Conservation (phyloP, 148 eudicot species). For the Chenopodium album region DNA sequence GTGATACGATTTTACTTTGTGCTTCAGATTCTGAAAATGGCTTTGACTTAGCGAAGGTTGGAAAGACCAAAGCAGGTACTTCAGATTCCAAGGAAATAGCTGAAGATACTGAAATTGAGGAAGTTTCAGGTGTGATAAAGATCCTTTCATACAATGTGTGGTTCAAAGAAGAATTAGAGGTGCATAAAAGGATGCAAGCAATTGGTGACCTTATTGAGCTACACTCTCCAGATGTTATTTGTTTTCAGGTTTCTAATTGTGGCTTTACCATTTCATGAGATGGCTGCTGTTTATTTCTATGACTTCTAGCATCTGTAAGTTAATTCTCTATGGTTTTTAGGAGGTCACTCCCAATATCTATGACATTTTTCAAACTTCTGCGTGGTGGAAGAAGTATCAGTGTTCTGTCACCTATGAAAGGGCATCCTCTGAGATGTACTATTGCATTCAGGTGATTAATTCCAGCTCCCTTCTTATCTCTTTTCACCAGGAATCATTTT, state of each 20-base stretch:
- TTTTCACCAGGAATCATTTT: neutral
- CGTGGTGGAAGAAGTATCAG: conserved; percentile 77
- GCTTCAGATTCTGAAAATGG: conserved; percentile 14
- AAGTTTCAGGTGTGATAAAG: conserved; percentile 42
- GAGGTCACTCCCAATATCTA: conserved; percentile 82
- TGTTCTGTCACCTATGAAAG: conserved; percentile 59
- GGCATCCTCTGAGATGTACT: conserved; percentile 50
- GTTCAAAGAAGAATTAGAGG: conserved; percentile 86
- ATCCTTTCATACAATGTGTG: conserved; percentile 87
- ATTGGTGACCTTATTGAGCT: conserved; percentile 76
- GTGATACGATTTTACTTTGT: neutral
- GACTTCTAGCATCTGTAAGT: neutral
- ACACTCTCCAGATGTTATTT: conserved; percentile 85
- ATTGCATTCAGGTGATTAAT: conserved; percentile 85
- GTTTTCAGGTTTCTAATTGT: conserved; percentile 67
- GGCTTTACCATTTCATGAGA: neutral
- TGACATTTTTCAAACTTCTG: conserved; percentile 51
- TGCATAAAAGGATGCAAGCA: conserved; percentile 77
- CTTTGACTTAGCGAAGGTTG: conserved; percentile 4
- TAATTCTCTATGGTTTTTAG: conserved; percentile 37
- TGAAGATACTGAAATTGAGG: conserved; percentile 17
- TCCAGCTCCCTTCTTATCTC: neutral
- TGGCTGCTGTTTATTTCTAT: neutral
- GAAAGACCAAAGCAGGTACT: conserved; percentile 8
- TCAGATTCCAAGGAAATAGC: conserved; percentile 5